Conservation (phyloP, 2,329 filamentous ascomycete genomes). For the Claviceps monticola region DNA sequence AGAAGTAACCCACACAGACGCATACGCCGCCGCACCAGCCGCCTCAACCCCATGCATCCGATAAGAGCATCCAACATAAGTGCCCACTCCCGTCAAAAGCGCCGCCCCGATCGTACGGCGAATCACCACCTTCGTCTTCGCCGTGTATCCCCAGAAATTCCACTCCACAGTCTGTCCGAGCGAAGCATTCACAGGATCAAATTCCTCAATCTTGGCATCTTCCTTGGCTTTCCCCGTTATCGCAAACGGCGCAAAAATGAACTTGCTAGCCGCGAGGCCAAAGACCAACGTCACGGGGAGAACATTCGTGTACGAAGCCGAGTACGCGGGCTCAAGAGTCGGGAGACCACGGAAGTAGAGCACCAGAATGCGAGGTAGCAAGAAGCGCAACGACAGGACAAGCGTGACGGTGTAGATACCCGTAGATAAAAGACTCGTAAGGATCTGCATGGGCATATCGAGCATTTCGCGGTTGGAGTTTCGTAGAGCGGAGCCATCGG, state of each 20-base stretch:
- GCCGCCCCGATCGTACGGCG: conserved; percentile 48
- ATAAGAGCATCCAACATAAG: conserved; percentile 49
- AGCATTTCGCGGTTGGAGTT: conserved; percentile 51
- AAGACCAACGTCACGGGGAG: conserved; percentile 44
- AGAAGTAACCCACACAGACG: conserved; percentile 59
- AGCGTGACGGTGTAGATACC: conserved; percentile 63
- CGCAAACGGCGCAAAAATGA: conserved; percentile 62
- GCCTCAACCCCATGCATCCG: conserved; percentile 58
- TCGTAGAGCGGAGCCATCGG: conserved; percentile 42
- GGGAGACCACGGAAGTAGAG: conserved; percentile 60
- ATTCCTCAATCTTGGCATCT: conserved; percentile 36
- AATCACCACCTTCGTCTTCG: conserved; percentile 48
- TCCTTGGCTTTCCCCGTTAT: conserved; percentile 34
- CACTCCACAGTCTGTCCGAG: conserved; percentile 57
- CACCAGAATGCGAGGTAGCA: conserved; percentile 59
- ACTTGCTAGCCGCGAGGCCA: conserved; percentile 58
- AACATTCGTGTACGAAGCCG: conserved; percentile 45
- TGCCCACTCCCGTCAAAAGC: conserved; percentile 41
- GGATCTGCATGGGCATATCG: conserved; percentile 46
- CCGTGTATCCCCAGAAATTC: conserved; percentile 58
- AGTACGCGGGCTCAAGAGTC: conserved; percentile 54
- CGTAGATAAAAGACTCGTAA: conserved; percentile 54
- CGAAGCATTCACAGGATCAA: conserved; percentile 51
- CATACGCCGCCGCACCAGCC: conserved; percentile 58
- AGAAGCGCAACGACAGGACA: conserved; percentile 53